A percentile compares a stretch with the other conserved stretches of the same genome.
Conservation (phyloP, 495 filamentous ascomycete genomes). For the Gamarada debralockiae region DNA sequence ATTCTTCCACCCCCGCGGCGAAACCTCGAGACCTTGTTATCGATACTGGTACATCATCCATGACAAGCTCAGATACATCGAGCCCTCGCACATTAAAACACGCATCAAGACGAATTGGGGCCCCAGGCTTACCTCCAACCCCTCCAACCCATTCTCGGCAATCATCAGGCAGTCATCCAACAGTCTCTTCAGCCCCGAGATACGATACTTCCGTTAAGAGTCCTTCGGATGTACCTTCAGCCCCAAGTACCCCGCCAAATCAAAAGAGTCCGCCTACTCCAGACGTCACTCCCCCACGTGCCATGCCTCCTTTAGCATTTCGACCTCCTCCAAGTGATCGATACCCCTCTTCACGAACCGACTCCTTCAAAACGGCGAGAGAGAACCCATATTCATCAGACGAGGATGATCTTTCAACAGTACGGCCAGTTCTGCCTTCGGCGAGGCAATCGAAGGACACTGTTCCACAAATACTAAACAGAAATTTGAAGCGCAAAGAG, state of each 20-base stretch:
- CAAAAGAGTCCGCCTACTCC: conserved; percentile 69
- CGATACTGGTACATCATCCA: conserved; percentile 20
- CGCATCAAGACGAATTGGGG: conserved; percentile 27
- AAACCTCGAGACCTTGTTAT: conserved; percentile 17
- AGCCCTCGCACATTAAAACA: conserved; percentile 30
- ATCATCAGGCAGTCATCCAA: conserved; percentile 40
- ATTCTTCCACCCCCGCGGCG: conserved; percentile 23
- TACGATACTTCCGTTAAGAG: conserved; percentile 27
- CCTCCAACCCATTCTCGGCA: conserved; percentile 50
- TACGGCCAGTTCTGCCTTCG: conserved; percentile 43
- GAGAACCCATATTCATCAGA: conserved; percentile 61
- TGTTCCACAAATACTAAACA: conserved; percentile 26
- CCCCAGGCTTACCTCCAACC: conserved; percentile 40
- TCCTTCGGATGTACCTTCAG: conserved; percentile 30
- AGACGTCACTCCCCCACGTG: conserved; percentile 65
- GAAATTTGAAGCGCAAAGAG: conserved; percentile 32
- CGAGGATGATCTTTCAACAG: conserved; percentile 46
- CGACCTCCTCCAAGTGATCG: conserved; percentile 38
- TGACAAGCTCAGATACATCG: conserved; percentile 22
- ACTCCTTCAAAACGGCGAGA: conserved; percentile 70
- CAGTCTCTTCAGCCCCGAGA: conserved; percentile 29
- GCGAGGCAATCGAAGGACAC: conserved; percentile 37
- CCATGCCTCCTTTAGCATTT: conserved; percentile 31
- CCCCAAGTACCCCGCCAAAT: conserved; percentile 53
- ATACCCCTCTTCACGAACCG: conserved; percentile 49